Conservation (phyloP, 208 protist genomes). For the Novymonas esmeraldas region DNA sequence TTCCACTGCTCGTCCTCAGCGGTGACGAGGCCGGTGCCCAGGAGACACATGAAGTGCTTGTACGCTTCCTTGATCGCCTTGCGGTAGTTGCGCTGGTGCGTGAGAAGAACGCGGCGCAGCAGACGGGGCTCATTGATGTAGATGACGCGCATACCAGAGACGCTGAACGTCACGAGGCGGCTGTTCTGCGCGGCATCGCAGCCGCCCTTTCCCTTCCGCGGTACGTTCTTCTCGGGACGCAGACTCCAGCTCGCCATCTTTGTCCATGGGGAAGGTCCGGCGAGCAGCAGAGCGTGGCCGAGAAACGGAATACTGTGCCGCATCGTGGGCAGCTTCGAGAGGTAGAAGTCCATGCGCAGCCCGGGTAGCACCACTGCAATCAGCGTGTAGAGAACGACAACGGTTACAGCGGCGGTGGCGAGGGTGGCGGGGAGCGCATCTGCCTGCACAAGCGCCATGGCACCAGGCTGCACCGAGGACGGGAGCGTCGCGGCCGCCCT, state of each 20-base stretch:
- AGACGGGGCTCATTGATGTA: slow-evolving; percentile 86
- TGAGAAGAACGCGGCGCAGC: slow-evolving; percentile 81
- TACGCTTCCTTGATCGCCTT: slow-evolving; percentile 86
- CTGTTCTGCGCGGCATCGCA: slow-evolving; percentile 21
- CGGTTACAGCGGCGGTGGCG: slow-evolving; percentile 25
- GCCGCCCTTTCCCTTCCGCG: slow-evolving; percentile 14
- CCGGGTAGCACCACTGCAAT: slow-evolving; percentile 54
- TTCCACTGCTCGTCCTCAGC: slow-evolving; percentile 89
- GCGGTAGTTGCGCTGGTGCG: slow-evolving; percentile 86
- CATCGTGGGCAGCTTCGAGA: slow-evolving; percentile 67
- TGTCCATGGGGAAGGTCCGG: slow-evolving; percentile 64
- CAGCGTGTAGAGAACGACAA: slow-evolving; percentile 48
- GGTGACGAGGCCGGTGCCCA: slow-evolving; percentile 88
- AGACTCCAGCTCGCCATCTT: slow-evolving; percentile 88
- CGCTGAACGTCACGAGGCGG: slow-evolving; percentile 76
- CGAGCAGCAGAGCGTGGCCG: slow-evolving; percentile 75
- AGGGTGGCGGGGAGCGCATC: slow-evolving; percentile 23
- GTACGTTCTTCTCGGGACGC: slow-evolving; percentile 50
- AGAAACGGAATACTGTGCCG: slow-evolving; percentile 69
- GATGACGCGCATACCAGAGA: slow-evolving; percentile 77
- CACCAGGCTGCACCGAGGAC: slow-evolving; percentile 22
- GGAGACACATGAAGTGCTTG: slow-evolving; percentile 90
- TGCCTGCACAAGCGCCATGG: slow-evolving; percentile 11
- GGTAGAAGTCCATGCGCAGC: slow-evolving; percentile 67
- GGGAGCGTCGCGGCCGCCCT: slow-evolving; percentile 30